Conservation (phyloP, 2,329 filamentous ascomycete species). For the Aphanocladium album region DNA sequence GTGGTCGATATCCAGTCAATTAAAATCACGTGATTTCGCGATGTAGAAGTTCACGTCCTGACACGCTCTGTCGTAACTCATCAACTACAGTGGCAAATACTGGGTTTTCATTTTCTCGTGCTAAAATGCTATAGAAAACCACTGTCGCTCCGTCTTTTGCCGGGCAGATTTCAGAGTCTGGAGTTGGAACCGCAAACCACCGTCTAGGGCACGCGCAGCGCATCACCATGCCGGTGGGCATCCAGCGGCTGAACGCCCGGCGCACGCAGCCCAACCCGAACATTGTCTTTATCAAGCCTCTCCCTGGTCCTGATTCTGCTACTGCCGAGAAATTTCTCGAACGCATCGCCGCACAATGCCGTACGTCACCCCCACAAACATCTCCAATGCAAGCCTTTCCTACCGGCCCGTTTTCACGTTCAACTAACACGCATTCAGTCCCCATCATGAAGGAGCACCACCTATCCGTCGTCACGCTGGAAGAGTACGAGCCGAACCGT, state of each 20-base stretch:
- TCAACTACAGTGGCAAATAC: neutral
- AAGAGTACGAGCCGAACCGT: constrained; percentile 74
- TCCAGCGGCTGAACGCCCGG: constrained; percentile 72
- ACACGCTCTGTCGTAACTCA: neutral
- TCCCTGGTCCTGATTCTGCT: constrained; percentile 58
- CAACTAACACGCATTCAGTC: constrained; percentile 30
- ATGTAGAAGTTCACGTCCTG: neutral
- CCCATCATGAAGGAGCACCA: constrained; percentile 66
- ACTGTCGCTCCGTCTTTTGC: neutral
- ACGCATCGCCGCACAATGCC: constrained; percentile 74
- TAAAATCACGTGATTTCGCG: constrained; percentile 11
- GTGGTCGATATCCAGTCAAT: neutral
- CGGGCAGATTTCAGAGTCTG: neutral
- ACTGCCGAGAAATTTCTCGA: constrained; percentile 67
- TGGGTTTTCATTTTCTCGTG: neutral
- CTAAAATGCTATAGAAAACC: neutral
- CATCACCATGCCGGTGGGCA: constrained; percentile 66
- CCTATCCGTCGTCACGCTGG: constrained; percentile 63
- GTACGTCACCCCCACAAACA: constrained; percentile 35
- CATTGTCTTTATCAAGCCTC: constrained; percentile 81
- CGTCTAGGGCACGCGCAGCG: neutral
- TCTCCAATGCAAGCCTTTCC: too few species aligned
- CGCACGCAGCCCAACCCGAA: constrained; percentile 68
- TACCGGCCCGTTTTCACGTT: neutral
- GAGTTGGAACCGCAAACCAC: neutral